Evolutionary conservation across 306 rosid species (phyloP).

Genomic region (Prunus fruticosa): DNA sequence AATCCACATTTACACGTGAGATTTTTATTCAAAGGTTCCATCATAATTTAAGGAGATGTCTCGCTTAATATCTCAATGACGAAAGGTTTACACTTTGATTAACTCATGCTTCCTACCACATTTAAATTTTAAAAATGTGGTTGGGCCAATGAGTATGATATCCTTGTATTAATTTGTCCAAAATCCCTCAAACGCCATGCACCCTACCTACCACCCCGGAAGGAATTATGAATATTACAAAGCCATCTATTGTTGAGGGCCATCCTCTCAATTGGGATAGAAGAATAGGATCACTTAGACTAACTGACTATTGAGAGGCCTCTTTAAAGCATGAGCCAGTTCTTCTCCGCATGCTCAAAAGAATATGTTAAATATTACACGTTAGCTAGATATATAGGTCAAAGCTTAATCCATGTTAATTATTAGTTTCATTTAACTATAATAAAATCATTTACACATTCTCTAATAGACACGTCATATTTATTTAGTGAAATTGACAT

Average conservation of each 20-base stretch:
- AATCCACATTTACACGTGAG: not conserved
- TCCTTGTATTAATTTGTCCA: not conserved
- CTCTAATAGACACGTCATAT: no score
- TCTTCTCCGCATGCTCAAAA: not conserved
- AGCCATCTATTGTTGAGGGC: not conserved
- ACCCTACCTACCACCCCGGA: conserved; percentile 14
- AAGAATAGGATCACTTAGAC: not conserved
- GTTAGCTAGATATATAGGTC: no score
- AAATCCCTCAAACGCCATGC: not conserved
- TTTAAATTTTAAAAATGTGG: not conserved
- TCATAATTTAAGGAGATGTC: not conserved
- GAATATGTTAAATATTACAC: not conserved
- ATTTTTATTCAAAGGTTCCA: not conserved
- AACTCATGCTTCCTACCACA: not conserved
- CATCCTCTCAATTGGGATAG: not conserved
- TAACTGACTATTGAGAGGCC: no score
- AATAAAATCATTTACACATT: no score
- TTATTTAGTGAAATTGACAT: no score
- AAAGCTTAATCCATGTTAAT: no score
- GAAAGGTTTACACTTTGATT: not conserved
- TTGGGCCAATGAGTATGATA: conserved; percentile 17
- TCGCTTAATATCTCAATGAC: not conserved
- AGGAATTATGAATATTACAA: not conserved
- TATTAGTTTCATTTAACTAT: no score
- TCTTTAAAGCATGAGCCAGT: no score